Evolutionary conservation across 1,284 basidiomycete genomes (phyloP).

Genomic region (Ustilago vetiveriae): DNA sequence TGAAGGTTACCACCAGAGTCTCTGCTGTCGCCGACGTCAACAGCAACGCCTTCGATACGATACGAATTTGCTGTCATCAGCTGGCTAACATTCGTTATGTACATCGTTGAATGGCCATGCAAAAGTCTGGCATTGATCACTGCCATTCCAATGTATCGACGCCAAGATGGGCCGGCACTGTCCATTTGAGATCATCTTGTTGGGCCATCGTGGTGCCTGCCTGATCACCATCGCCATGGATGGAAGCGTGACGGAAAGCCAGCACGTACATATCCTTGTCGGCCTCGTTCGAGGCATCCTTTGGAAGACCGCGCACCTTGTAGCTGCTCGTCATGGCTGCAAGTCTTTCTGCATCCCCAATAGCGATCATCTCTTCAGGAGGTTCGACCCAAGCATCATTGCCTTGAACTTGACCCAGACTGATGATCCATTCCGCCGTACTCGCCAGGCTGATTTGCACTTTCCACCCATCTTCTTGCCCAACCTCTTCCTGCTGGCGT

Average conservation of each 20-base stretch:
- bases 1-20: too few relatives aligned
- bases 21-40: too few relatives aligned
- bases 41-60: too few relatives aligned
- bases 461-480: conserved; percentile 19
- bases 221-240: neutral
- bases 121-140: too few relatives aligned
- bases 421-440: conserved; percentile 28
- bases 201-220: neutral
- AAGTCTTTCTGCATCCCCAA: neutral
- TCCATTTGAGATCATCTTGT: conserved; percentile 7
- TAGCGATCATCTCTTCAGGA: conserved; percentile 6
- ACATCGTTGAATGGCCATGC: too few relatives aligned
- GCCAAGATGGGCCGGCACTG: conserved; percentile 21
- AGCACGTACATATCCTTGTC: conserved; percentile 1
- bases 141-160: conserved; percentile 21
- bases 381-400: conserved; percentile 21
- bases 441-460: conserved; percentile 34
- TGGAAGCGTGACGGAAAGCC: conserved; percentile 19
- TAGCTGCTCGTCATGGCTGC: conserved; percentile 8
- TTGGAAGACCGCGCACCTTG: conserved; percentile 4
- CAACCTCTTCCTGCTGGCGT: neutral
- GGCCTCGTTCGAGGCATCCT: neutral
- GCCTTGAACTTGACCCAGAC: conserved; percentile 20
- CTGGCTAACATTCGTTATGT: too few relatives aligned
- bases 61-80: too few relatives aligned